A percentile compares a stretch with the other conserved stretches of the same genome.
These are phyloP conservation scores for Eutrema salsugineum DNA, from an alignment of 441 rosid genomes.

Conservation along the genomic window DNA sequence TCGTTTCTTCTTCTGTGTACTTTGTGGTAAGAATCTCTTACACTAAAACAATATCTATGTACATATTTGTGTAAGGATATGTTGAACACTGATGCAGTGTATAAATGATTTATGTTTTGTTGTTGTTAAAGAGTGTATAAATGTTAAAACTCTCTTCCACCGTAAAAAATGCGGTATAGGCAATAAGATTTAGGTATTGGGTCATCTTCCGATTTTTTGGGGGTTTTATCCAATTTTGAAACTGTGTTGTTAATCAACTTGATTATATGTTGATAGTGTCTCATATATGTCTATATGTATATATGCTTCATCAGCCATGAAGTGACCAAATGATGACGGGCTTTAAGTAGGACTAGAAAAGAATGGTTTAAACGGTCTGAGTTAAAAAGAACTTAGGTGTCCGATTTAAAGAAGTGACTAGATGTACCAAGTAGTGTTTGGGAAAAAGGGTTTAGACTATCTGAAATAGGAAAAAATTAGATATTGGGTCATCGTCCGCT, in stretches of 20 bases:
- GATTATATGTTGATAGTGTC: not conserved
- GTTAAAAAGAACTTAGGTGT: slow-evolving; percentile 16
- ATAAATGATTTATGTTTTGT: slow-evolving; percentile 22
- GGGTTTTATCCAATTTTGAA: not conserved
- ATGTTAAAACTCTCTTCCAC: no score
- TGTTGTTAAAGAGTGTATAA: no score
- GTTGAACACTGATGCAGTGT: slow-evolving; percentile 51
- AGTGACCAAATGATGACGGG: not conserved
- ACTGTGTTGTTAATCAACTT: not conserved
- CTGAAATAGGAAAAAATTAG: not conserved
- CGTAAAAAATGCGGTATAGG: not conserved
- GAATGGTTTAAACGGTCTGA: not conserved
- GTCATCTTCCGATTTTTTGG: not conserved
- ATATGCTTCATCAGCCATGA: not conserved
- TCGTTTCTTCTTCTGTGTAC: slow-evolving; percentile 71
- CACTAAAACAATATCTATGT: slow-evolving; percentile 35
- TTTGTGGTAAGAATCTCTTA: slow-evolving; percentile 47
- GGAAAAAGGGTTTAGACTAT: not conserved
- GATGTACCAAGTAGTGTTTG: slow-evolving; percentile 5
- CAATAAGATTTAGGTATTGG: not conserved
- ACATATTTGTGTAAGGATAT: slow-evolving; percentile 65
- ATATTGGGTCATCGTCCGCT: not conserved
- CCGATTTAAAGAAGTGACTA: slow-evolving; percentile 18
- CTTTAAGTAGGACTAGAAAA: not conserved
- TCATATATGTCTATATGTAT: not conserved